Evolutionary conservation across 345 rosid genomes (phyloP), one percentile per base, ranked within the genome.

Genomic region (Rhizophora mangle): DNA sequence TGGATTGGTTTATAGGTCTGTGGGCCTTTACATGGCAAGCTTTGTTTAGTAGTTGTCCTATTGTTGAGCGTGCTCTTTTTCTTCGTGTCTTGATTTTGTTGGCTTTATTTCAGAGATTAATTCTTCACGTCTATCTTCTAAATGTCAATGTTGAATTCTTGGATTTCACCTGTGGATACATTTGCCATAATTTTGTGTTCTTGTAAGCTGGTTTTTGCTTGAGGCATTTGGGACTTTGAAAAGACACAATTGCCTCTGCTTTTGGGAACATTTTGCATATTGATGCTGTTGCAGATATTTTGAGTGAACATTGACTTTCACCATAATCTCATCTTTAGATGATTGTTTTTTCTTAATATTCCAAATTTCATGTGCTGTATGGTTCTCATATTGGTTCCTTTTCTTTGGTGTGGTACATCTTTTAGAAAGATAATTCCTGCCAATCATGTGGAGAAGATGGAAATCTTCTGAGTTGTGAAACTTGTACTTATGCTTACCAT

Each of bases 371-470:
- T 13, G 4, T 22, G 24, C 49, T 39, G 22, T 26, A 19, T 6
- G 37, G n/a, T 29, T 63, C 63, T 64, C 51, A 30, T 52, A 49
- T 66, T 52, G 68, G 56, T 52, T 63, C 60, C 16, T 30, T 8
- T 74, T 53, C 29, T 60, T 65, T 43, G 18, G 49, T 11, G 49
- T 1, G 19, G 49, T 67, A 62, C 79, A 58, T 66, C 47, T 63
- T 56, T 34, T 32, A 88, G 93, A 90, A 86, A 82, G 96, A 82
- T 68, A 74, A 76, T 72, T 81, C 87, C 22, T 96, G 99, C 60
- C 99, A 92, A 81, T 89, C 99, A 68, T 96, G 99, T 81, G 93
- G 93, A 62, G 96, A 86, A 69, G 63, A 68, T 65, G 94, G 76
- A 49, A 87, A 87, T 80, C 88, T 96, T 78, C 68, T 86, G 70